Percentiles rank a stretch among this genome's conserved stretches.
phyloP scores from a whole-genome alignment of 2,329 filamentous ascomycete species.

The Sporothrix variecibatus region DNA sequence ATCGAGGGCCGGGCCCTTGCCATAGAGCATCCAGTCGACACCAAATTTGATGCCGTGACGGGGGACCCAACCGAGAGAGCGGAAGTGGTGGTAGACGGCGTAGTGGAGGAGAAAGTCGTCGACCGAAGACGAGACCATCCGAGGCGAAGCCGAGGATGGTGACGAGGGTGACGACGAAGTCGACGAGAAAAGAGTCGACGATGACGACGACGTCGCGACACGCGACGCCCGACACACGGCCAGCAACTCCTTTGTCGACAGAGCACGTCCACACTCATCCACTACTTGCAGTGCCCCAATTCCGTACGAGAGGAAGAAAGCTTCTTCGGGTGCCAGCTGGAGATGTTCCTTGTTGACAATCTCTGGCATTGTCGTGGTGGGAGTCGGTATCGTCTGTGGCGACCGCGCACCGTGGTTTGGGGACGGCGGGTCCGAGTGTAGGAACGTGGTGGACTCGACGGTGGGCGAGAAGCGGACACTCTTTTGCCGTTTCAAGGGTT shows the following conservation, averaged over 20 bases:
- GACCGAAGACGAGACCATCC: slow-evolving; percentile 41
- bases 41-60: slow-evolving; percentile 93
- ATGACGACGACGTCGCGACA: slow-evolving; percentile 28
- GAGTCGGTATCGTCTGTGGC: not conserved
- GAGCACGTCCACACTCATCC: slow-evolving; percentile 47
- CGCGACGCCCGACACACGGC: slow-evolving; percentile 64
- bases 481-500: slow-evolving; percentile 53
- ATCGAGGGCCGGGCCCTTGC: slow-evolving; percentile 87
- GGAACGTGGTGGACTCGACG: slow-evolving; percentile 65
- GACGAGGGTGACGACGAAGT: not conserved
- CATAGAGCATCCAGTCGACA: slow-evolving; percentile 92
- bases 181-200: not conserved
- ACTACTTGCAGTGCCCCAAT: slow-evolving; percentile 71
- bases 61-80: slow-evolving; percentile 92
- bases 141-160: not conserved
- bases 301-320: slow-evolving; percentile 84
- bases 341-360: slow-evolving; percentile 72
- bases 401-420: slow-evolving; percentile 35
- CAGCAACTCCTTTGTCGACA: slow-evolving; percentile 62
- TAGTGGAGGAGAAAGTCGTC: slow-evolving; percentile 91
- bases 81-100: slow-evolving; percentile 91
- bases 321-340: slow-evolving; percentile 87
- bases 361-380: slow-evolving; percentile 21
- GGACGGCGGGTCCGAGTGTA: slow-evolving; percentile 54
- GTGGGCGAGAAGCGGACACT: slow-evolving; percentile 70